These are phyloP conservation scores for Lichtheimia corymbifera DNA, from an alignment of 371 early-diverging fungal species.

Conservation along the genomic window DNA sequence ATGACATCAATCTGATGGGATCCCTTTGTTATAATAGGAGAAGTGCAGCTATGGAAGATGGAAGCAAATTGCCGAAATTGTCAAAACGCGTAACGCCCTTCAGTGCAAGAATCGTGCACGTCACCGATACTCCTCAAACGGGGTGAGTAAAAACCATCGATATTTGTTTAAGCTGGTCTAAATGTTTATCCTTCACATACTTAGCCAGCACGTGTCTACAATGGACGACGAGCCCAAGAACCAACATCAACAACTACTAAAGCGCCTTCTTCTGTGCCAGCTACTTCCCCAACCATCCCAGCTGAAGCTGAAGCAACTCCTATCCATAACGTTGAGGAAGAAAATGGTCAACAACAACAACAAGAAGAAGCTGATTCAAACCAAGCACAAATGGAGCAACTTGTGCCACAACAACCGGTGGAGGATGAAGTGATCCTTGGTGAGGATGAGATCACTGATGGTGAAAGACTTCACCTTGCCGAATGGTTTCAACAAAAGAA, in stretches of 20 bases:
- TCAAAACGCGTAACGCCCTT: conserved; percentile 59
- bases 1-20: neutral
- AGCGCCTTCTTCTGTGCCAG: neutral
- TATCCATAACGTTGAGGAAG: neutral
- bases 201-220: neutral
- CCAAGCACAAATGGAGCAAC: too few species aligned
- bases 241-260: neutral
- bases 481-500: conserved; percentile 76
- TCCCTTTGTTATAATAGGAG: conserved; percentile 25
- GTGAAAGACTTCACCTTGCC: conserved; percentile 51
- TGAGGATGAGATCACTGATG: conserved; percentile 39
- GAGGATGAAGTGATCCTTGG: too few species aligned
- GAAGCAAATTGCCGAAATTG: conserved; percentile 56
- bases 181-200: neutral
- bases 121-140: conserved; percentile 53
- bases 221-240: conserved; percentile 1
- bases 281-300: too few species aligned
- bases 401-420: too few species aligned
- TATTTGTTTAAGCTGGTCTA: neutral
- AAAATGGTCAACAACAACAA: too few species aligned
- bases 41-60: conserved; percentile 67
- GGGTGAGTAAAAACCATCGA: conserved; percentile 28
- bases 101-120: conserved; percentile 74
- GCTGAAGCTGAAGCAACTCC: too few species aligned
- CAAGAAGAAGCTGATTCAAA: neutral